These are phyloP conservation scores for Spinacia oleracea DNA, from an alignment of 179 eudicot species.

Conservation along the genomic window DNA sequence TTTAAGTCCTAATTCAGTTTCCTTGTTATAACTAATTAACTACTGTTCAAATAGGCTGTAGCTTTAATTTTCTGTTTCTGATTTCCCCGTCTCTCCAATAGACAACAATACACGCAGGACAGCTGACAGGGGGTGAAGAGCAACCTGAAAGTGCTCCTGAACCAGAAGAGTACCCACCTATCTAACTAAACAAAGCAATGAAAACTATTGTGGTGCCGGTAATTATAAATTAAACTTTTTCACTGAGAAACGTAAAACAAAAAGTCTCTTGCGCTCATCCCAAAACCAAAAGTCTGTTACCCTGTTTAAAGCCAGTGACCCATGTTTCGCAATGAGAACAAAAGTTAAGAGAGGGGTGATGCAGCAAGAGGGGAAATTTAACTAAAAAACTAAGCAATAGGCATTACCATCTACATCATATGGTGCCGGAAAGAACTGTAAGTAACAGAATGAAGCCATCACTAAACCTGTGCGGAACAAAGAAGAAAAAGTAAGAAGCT, in stretches of 20 bases:
- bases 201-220: background rate
- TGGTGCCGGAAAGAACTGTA: conserved; percentile 91
- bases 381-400: background rate
- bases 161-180: background rate
- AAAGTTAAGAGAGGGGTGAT: background rate
- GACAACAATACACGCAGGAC: background rate
- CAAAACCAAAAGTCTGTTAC: no score
- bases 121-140: background rate
- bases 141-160: no score
- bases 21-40: background rate
- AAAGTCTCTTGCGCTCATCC: background rate
- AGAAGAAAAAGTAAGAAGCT: background rate
- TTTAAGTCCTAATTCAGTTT: background rate
- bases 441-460: conserved; percentile 67
- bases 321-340: background rate
- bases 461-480: conserved; percentile 45
- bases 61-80: background rate
- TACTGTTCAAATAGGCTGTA: background rate
- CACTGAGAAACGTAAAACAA: background rate
- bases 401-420: conserved; percentile 62
- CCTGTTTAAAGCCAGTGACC: background rate
- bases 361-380: conserved; percentile 11
- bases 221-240: background rate
- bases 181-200: background rate
- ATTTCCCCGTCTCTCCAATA: background rate